These are phyloP conservation scores for Verticillium tricorpus DNA, from an alignment of 2,329 filamentous ascomycete genomes.

Conservation along the genomic window DNA sequence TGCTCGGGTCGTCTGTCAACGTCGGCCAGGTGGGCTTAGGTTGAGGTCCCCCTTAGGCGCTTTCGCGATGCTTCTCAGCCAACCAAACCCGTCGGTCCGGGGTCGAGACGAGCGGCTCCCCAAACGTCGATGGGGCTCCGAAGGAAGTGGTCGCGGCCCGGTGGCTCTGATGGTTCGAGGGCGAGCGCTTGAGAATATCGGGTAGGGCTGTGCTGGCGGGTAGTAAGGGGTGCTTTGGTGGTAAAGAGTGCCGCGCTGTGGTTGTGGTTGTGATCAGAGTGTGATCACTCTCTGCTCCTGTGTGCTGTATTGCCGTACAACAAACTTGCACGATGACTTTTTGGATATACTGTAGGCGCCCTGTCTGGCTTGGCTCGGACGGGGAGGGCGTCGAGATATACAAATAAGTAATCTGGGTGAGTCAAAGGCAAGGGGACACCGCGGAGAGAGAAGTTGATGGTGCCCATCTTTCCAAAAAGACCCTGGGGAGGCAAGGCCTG, in stretches of 20 bases:
- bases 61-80: slow-evolving; percentile 12
- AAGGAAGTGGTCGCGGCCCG: not conserved
- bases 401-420: slow-evolving; percentile 1
- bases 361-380: not conserved
- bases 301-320: not conserved
- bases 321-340: not conserved
- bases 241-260: not conserved
- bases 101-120: slow-evolving; percentile 12
- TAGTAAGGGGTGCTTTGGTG: not conserved
- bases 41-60: slow-evolving; percentile 9
- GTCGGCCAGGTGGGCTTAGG: slow-evolving; percentile 4
- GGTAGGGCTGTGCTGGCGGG: not conserved
- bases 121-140: slow-evolving; percentile 10
- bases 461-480: slow-evolving; percentile 19
- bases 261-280: not conserved
- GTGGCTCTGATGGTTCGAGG: not conserved
- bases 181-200: not conserved
- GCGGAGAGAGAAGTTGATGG: slow-evolving; percentile 17
- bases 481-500: slow-evolving; percentile 10
- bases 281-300: not conserved
- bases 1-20: not conserved
- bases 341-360: not conserved
- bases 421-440: slow-evolving; percentile 18
- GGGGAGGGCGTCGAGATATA: not conserved
- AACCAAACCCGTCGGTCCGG: slow-evolving; percentile 11